Base-by-base conservation (phyloP, 257 asterid species). In the Solanum acaule region DNA sequence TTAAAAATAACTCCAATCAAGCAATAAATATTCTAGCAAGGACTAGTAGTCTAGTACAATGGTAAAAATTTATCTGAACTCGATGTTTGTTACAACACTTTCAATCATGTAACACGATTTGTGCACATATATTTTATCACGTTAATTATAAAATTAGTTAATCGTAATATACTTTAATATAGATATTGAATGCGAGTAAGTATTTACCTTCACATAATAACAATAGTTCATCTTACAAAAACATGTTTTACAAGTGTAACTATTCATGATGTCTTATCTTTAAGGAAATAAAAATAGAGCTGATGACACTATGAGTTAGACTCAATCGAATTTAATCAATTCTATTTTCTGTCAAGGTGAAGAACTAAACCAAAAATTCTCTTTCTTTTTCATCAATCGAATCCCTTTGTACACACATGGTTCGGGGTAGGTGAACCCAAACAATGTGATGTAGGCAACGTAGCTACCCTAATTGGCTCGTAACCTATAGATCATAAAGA, bases 331-430 rank as follows among this genome's bases (percentile, higher is more conserved):
- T 8, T 22, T 59, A 20, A 59, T 20, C 0, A 1, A 59, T 59
- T 59, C 12, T 8, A 59, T 59, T 59, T 59, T 59, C 2, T 22
- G 0, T 59, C 12, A 59, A 3, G 27, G 27, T 59, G 27, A 22
- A 59, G 27, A 59, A 59, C n/a, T 22, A 13, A 22, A 8, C 0
- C 68, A 22, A 59, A 0, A 59, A 8, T 59, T 59, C 12, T 59
- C 12, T 59, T 3, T 59, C 10, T 59, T 20, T 22, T 2, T 59
- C 68, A 59, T 59, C 5, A 59, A 59, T 59, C 6, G 5, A 59
- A 52, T 52, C 11, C 27, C 27, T 0, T 8, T 59, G 68, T 56
- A 56, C 11, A 7, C 5, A 20, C 25, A 6, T 0, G n/a, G 0
- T 56, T 56, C n/a, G 3, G 65, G n/a, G 2, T 18, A 52, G n/a